phyloP scores from a whole-genome alignment of 805 yeast genomes.

The Lachancea fermentati region DNA sequence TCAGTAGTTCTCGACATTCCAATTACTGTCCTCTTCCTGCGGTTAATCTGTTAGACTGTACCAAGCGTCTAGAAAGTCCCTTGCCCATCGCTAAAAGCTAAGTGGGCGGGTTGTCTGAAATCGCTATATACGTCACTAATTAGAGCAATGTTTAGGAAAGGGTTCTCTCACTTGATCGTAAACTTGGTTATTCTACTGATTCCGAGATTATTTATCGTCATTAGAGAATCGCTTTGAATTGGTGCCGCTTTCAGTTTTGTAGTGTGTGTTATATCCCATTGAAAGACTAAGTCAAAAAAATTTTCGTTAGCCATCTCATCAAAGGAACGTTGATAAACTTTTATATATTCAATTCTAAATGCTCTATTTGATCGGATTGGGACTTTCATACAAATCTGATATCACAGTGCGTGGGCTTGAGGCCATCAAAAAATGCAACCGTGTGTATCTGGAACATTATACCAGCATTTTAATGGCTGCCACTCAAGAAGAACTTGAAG shows the following conservation, averaged over 20 bases:
- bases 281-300: no score
- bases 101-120: neutral
- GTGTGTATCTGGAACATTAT: slow-evolving; percentile 94
- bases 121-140: neutral
- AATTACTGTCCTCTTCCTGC: no score
- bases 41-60: no score
- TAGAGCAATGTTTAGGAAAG: no score
- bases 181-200: no score
- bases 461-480: slow-evolving; percentile 96
- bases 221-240: no score
- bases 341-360: slow-evolving; percentile 35
- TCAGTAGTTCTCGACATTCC: neutral
- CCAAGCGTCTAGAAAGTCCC: no score
- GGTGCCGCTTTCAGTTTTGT: no score
- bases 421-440: slow-evolving; percentile 70
- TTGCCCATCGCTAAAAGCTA: neutral
- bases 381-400: slow-evolving; percentile 82
- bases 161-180: no score
- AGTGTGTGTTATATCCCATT: no score
- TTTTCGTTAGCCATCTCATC: neutral
- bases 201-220: no score
- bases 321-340: neutral
- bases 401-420: slow-evolving; percentile 93
- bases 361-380: slow-evolving; percentile 89
- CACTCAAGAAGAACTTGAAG: slow-evolving; percentile 63